These are phyloP conservation scores for Nematocida major DNA, from an alignment of 371 early-diverging fungal species.

Conservation along the genomic window DNA sequence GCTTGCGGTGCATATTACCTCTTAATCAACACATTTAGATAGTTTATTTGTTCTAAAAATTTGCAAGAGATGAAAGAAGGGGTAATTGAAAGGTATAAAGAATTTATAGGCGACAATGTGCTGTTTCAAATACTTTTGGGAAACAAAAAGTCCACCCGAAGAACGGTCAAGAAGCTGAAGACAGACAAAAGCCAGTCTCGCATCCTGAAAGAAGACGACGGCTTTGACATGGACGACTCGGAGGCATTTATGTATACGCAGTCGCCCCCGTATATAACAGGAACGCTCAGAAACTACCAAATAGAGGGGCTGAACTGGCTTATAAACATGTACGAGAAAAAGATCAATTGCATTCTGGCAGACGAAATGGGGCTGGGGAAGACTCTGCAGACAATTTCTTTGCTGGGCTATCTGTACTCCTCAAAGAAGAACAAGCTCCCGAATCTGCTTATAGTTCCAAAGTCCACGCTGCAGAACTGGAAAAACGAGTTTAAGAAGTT, in stretches of 20 bases:
- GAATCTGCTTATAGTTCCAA: conserved; percentile 55
- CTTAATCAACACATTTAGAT: conserved; percentile 11
- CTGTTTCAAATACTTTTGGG: conserved; percentile 56
- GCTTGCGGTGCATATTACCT: too few species aligned
- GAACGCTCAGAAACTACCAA: conserved; percentile 69
- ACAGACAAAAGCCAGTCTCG: conserved; percentile 20
- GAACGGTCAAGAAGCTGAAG: conserved; percentile 5
- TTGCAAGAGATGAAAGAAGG: conserved; percentile 52
- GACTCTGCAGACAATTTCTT: conserved; percentile 85
- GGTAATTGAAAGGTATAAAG: conserved; percentile 53
- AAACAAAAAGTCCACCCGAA: conserved; percentile 21
- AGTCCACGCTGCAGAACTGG: conserved; percentile 57
- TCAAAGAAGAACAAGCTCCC: conserved; percentile 55
- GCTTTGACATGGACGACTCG: conserved; percentile 26
- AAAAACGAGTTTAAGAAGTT: conserved; percentile 56
- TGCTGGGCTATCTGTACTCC: conserved; percentile 66
- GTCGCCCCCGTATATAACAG: conserved; percentile 58
- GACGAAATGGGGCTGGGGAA: conserved; percentile 95
- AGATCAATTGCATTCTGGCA: conserved; percentile 89
- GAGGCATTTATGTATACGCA: conserved; percentile 58
- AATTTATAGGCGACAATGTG: conserved; percentile 60
- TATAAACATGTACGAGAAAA: conserved; percentile 82
- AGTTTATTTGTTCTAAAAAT: conserved; percentile 27
- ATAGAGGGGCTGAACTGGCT: conserved; percentile 96
- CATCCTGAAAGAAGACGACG: conserved; percentile 30